Evolutionary conservation across 2,329 filamentous ascomycete genomes (phyloP), one percentile per base, ranked within the genome.

Genomic region (Trichoderma hamatum): DNA sequence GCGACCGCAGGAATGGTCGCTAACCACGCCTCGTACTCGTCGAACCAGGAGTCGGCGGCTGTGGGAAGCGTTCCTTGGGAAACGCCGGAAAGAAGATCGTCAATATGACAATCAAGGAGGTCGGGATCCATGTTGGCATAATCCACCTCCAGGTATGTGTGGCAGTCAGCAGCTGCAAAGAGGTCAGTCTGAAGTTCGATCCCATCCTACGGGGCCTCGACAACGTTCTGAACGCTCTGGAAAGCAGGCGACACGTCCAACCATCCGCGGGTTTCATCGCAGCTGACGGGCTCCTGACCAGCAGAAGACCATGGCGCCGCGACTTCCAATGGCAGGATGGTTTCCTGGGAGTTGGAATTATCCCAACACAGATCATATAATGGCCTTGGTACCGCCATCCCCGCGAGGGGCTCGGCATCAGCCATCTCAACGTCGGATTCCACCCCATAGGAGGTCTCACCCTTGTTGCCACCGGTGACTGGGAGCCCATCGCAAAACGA

Each of bases 191-290:
- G n/a, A 34, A 59, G 21, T 30, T 56, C 54, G 46, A 32, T 16
- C 56, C 55, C 68, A 36, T 70, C 68, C 68, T 70, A 70, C 68
- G 62, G 68, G 62, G 58, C 63, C 61, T 67, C 62, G 56, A 70
- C 24, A 39, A 54, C 62, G 32, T 10, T 9, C 34, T 61, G 55
- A 43, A 16, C 54, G 54, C 55, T 30, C 62, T 56, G 62, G 26
- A 49, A 16, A 36, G 66, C 36, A 67, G 62, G 68, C 55, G 62
- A 62, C 68, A 65, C 36, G 36, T 56, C 51, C 34, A 39, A 21
- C 14, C 46, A 55, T 66, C 51, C 63, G 52, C 55, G 32, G 68
- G 62, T 70, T 43, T 67, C 68, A 21, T 70, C 26, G 36, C 62
- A 26, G 55, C 16, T 10, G 4, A 30, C 46, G 54, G 62, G 56